Evolutionary conservation across 2,329 filamentous ascomycete genomes (phyloP).

Genomic region (Penicillium sp.): DNA sequence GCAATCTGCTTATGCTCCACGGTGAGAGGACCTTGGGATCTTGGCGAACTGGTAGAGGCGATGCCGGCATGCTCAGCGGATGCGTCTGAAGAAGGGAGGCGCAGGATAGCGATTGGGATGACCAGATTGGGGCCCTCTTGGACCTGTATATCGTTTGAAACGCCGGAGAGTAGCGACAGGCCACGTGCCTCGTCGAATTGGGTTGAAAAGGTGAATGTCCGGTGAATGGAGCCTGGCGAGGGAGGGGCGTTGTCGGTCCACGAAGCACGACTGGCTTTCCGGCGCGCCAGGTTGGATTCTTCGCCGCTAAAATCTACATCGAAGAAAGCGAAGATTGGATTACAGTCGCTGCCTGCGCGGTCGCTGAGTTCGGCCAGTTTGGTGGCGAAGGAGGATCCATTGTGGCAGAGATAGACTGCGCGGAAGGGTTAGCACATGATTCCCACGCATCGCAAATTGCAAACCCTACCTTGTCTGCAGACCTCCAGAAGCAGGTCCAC

Average conservation of each 20-base stretch:
- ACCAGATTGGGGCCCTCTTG: slow-evolving; percentile 52
- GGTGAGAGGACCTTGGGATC: slow-evolving; percentile 36
- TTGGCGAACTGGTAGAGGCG: slow-evolving; percentile 21
- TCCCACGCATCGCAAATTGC: slow-evolving; percentile 1
- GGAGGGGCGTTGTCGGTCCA: slow-evolving; percentile 34
- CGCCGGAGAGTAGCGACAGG: slow-evolving; percentile 49
- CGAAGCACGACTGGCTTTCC: slow-evolving; percentile 32
- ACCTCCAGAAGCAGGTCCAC: slow-evolving; percentile 52
- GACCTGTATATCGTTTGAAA: slow-evolving; percentile 53
- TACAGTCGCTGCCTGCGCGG: slow-evolving; percentile 47
- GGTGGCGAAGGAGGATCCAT: slow-evolving; percentile 54
- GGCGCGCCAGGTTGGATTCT: slow-evolving; percentile 38
- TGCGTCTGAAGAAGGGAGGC: slow-evolving; percentile 27
- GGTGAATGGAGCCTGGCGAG: slow-evolving; percentile 35
- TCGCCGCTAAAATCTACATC: slow-evolving; percentile 49
- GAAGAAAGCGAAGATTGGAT: slow-evolving; percentile 59
- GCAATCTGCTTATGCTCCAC: slow-evolving; percentile 59
- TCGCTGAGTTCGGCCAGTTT: slow-evolving; percentile 56
- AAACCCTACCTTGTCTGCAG: slow-evolving; percentile 55
- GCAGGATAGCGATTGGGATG: slow-evolving; percentile 52
- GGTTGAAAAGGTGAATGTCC: slow-evolving; percentile 46
- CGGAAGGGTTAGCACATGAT: slow-evolving; percentile 10
- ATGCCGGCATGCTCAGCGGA: slow-evolving; percentile 11
- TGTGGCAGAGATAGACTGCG: slow-evolving; percentile 57
- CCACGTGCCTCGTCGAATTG: slow-evolving; percentile 52